Evolutionary conservation across 2,329 filamentous ascomycete genomes (phyloP).

Genomic region (Bipolaris victoriae): DNA sequence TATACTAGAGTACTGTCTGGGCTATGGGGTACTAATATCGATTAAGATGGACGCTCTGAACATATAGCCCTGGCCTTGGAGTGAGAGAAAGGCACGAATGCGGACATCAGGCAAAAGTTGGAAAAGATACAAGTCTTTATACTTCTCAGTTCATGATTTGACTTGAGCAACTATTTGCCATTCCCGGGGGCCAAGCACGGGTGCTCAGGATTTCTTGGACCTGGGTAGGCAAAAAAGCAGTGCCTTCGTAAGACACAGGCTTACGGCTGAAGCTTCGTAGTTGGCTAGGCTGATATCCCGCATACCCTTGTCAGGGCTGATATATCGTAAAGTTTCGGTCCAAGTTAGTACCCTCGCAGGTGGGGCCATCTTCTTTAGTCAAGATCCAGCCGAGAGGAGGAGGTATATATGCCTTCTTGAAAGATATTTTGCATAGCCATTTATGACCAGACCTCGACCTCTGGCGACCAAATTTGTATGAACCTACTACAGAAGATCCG

Average conservation of each 20-base stretch:
- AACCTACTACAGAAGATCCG: neutral
- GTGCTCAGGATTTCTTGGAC: neutral
- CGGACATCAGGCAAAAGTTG: neutral
- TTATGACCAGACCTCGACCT: too few species aligned
- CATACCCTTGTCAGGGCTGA: neutral
- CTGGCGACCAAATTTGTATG: neutral
- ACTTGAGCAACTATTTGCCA: neutral
- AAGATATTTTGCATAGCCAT: too few species aligned
- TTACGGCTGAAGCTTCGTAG: neutral
- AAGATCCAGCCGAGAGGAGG: neutral
- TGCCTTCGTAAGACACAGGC: neutral
- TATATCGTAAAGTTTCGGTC: neutral
- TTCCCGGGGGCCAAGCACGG: conserved; percentile 2
- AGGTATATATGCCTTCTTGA: too few species aligned
- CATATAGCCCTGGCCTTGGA: neutral
- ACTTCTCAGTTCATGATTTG: neutral
- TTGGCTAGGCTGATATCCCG: conserved; percentile 5
- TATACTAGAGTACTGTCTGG: too few species aligned
- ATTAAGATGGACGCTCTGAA: neutral
- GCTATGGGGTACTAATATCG: too few species aligned
- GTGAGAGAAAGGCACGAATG: too few species aligned
- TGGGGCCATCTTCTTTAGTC: neutral
- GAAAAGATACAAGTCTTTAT: conserved; percentile 7
- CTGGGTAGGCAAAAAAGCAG: neutral
- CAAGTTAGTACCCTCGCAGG: neutral